These are phyloP conservation scores for Colletotrichum sp. DNA, from an alignment of 2,329 filamentous ascomycete genomes.

Conservation along the genomic window DNA sequence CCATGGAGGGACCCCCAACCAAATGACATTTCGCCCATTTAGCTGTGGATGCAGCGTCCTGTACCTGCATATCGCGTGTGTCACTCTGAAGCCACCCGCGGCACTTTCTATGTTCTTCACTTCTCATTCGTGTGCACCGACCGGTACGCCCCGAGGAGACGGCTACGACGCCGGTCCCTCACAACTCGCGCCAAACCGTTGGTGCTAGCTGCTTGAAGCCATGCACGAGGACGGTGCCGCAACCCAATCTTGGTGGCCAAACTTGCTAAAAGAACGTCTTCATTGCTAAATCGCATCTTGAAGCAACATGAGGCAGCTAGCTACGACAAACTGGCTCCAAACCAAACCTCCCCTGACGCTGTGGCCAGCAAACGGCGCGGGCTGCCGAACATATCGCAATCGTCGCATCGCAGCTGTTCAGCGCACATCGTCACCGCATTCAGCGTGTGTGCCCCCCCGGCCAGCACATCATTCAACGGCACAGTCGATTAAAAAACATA, in stretches of 20 bases:
- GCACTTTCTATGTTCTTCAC: background rate
- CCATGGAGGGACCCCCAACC: background rate
- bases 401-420: background rate
- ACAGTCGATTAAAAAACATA: background rate
- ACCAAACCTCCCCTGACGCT: background rate
- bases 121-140: background rate
- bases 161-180: background rate
- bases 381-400: background rate
- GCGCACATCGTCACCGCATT: background rate
- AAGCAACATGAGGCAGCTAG: background rate
- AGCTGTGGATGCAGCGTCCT: background rate
- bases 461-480: background rate
- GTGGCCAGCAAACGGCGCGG: background rate
- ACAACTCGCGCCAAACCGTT: slow-evolving; percentile 12
- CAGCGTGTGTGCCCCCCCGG: background rate
- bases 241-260: background rate
- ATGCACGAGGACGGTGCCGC: background rate
- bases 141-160: slow-evolving; percentile 3
- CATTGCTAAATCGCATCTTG: background rate
- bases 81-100: slow-evolving; percentile 13
- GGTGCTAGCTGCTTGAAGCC: slow-evolving; percentile 8
- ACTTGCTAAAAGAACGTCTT: background rate
- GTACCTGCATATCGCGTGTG: slow-evolving; percentile 19
- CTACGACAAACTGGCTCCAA: background rate
- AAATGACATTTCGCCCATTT: background rate